Percentiles rank a stretch among this genome's conserved stretches.
These are phyloP conservation scores for Penicillium sp. DNA, from an alignment of 2,329 filamentous ascomycete species.

Conservation along the genomic window DNA sequence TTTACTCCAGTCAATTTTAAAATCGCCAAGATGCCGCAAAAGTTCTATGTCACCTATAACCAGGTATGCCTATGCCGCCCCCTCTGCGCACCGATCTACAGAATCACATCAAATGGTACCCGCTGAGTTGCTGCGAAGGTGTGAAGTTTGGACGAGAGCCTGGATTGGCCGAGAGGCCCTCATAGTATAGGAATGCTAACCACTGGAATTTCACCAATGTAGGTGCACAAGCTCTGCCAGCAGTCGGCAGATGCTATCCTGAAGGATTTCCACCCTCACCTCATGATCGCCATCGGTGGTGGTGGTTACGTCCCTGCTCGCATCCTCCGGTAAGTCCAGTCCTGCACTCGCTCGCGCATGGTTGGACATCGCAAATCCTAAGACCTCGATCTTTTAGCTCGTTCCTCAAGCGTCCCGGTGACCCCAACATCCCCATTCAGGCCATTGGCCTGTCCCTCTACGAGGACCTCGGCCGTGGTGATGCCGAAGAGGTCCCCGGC, in stretches of 20 bases:
- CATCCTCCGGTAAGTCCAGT: conserved; percentile 76
- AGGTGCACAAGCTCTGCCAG: conserved; percentile 99
- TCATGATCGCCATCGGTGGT: conserved; percentile 98
- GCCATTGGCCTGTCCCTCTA: conserved; percentile 98
- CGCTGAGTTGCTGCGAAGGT: neutral
- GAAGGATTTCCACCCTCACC: conserved; percentile 82
- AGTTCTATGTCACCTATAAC: conserved; percentile 90
- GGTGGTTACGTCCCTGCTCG: conserved; percentile 96
- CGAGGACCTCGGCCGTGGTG: conserved; percentile 73
- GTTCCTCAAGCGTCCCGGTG: conserved; percentile 87
- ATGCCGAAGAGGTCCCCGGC: conserved; percentile 74
- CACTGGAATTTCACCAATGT: conserved; percentile 11
- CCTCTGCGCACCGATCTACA: neutral
- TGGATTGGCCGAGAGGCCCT: no score
- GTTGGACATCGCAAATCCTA: no score
- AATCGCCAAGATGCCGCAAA: conserved; percentile 71
- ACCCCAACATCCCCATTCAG: conserved; percentile 97
- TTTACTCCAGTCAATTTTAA: neutral
- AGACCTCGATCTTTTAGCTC: conserved; percentile 65
- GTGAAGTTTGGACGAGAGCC: no score
- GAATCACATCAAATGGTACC: conserved; percentile 1
- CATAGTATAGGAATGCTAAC: neutral
- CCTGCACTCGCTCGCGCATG: no score
- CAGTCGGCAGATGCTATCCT: conserved; percentile 80
- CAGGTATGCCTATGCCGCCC: conserved; percentile 66